Evolutionary conservation across 2,329 filamentous ascomycete species (phyloP), one percentile per base, ranked within the genome.

Genomic region (Pseudocercospora ulei): DNA sequence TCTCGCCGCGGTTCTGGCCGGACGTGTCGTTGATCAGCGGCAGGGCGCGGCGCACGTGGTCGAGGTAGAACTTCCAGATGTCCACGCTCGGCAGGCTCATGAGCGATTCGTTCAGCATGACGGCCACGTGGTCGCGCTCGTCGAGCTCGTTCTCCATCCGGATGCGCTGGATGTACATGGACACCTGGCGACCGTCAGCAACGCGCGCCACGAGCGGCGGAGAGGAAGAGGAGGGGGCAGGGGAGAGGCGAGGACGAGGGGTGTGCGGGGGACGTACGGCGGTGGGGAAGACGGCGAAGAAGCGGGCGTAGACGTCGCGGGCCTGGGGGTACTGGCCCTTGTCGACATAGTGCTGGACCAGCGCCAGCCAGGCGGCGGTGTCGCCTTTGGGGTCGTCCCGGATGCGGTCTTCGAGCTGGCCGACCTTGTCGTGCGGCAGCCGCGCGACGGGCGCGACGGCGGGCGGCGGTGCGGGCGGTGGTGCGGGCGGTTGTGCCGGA

Each of bases 321-420:
- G 82, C 76, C 54, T 88, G 81, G 44, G 93, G 84, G 46, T 87
- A 66, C 61, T 86, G 83, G 63, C 82, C 82, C 54, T 81, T 82
- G 55, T 75, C 78, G 52, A 80, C 80, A 61, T 94, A 76, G 59
- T 95, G 85, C 50, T 75, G 74, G 58, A 98, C 88, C 58, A 98
- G 71, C 49, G 75, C 74, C 54, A 92, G 67, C 90, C 90, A 98
- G 19, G 88, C 85, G 59, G 90, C 82, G 62, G 90, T 76, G 54
- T 95, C 87, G 56, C 88, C 90, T 54, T 85, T 82, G 9, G 88
- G 83, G 58, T 98, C 90, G 56, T 95, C 83, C 59, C 81, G 80
- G 60, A 96, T 81, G 57, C 88, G 79, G 60, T 90, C 83, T 67
- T 98, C 88, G 56, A 96, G 71, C 43, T 87, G 75, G 41, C 80